Percentiles rank a stretch among this genome's conserved stretches.
Conservation (phyloP, 768 basidiomycete genomes). For the Mycena pura region DNA sequence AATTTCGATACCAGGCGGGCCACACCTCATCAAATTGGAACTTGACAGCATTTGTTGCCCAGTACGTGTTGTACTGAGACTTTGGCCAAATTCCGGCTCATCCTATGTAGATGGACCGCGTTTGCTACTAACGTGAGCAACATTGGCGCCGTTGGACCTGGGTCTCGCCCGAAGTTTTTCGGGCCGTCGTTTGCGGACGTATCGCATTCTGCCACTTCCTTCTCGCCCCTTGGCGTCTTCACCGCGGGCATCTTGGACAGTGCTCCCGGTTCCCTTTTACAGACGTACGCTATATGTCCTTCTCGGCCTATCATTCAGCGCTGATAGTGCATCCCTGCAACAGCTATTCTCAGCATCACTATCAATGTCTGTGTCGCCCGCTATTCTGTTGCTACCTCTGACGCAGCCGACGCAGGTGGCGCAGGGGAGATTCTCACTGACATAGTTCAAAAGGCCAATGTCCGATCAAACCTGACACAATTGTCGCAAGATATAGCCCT, state of each 20-base stretch:
- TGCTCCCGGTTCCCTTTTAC: slow-evolving; percentile 44
- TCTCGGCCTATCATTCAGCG: neutral
- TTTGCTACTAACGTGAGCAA: slow-evolving; percentile 40
- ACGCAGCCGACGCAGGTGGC: slow-evolving; percentile 39
- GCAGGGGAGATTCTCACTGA: slow-evolving; percentile 45
- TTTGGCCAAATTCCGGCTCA: too few species aligned
- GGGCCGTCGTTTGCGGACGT: slow-evolving; percentile 41
- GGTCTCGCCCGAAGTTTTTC: slow-evolving; percentile 17
- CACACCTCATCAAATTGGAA: slow-evolving; percentile 35
- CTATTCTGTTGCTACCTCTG: neutral
- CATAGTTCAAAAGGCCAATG: slow-evolving; percentile 47
- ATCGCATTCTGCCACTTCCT: slow-evolving; percentile 34
- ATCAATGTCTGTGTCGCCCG: slow-evolving; percentile 43
- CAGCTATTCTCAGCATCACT: slow-evolving; percentile 55
- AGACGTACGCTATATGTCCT: slow-evolving; percentile 38
- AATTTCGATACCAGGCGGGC: slow-evolving; percentile 34
- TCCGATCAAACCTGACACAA: slow-evolving; percentile 43
- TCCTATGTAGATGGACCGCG: slow-evolving; percentile 42
- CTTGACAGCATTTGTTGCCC: slow-evolving; percentile 34
- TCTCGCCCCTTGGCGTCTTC: slow-evolving; percentile 51
- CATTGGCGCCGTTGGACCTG: slow-evolving; percentile 7
- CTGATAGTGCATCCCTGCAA: neutral
- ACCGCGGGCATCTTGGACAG: slow-evolving; percentile 46
- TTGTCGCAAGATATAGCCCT: slow-evolving; percentile 46
- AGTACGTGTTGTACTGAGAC: too few species aligned